phyloP scores from a whole-genome alignment of 1,284 basidiomycete species.

The Xerocomus minutiporus region DNA sequence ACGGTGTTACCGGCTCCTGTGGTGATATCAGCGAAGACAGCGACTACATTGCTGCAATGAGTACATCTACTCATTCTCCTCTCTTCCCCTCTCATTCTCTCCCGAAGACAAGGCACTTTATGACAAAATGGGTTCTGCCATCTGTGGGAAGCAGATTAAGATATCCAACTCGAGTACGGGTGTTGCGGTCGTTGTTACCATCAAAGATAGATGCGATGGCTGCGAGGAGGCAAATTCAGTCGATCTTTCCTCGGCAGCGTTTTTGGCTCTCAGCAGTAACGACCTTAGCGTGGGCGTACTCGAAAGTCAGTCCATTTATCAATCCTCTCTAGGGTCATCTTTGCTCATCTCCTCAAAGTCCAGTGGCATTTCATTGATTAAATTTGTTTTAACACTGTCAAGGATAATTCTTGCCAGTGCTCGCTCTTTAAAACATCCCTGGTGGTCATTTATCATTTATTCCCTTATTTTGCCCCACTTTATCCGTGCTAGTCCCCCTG shows the following conservation, averaged over 20 bases:
- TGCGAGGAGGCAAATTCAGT: conserved; percentile 60
- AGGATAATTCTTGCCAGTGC: not conserved
- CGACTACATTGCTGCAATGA: conserved; percentile 67
- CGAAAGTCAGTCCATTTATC: conserved; percentile 40
- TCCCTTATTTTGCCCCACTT: not conserved
- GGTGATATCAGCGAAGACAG: conserved; percentile 63
- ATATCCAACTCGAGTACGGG: conserved; percentile 62
- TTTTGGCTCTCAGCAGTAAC: conserved; percentile 34
- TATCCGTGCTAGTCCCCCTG: not conserved
- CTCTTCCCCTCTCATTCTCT: conserved; percentile 9
- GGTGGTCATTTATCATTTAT: conserved; percentile 30
- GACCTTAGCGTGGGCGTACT: conserved; percentile 63
- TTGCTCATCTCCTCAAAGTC: conserved; percentile 34
- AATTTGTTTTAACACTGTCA: conserved; percentile 26
- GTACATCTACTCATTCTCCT: conserved; percentile 32
- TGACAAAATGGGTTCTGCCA: no score
- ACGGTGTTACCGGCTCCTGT: conserved; percentile 69
- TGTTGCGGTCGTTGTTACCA: conserved; percentile 55
- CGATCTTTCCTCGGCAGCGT: conserved; percentile 78
- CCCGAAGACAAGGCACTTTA: not conserved
- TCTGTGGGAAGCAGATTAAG: conserved; percentile 60
- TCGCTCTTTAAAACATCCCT: conserved; percentile 21
- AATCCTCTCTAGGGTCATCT: not conserved
- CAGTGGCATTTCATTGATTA: conserved; percentile 28
- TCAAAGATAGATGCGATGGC: conserved; percentile 83